phyloP scores from a whole-genome alignment of 2,329 filamentous ascomycete species.

The Colletotrichum abscissum region DNA sequence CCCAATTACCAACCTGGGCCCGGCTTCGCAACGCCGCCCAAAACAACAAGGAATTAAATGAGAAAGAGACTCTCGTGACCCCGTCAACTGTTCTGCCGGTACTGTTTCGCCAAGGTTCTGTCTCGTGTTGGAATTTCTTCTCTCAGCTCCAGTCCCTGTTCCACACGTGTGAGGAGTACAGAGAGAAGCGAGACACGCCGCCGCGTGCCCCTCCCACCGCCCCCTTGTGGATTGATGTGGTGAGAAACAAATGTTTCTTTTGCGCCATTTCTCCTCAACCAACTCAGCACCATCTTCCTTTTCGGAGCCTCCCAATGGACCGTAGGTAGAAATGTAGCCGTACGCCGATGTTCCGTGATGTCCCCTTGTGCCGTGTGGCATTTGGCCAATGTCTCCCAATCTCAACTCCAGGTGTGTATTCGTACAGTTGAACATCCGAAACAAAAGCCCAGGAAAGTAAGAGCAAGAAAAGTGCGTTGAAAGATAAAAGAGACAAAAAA shows the following conservation, averaged over 20 bases:
- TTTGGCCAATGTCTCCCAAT: slow-evolving; percentile 28
- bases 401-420: slow-evolving; percentile 35
- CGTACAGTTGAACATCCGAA: slow-evolving; percentile 33
- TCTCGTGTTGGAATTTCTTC: slow-evolving; percentile 32
- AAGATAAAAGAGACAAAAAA: not conserved
- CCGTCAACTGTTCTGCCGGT: slow-evolving; percentile 24
- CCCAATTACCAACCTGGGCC: slow-evolving; percentile 23
- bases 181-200: not conserved
- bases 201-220: not conserved
- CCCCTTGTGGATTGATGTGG: not conserved
- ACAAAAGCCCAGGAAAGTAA: slow-evolving; percentile 7
- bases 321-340: slow-evolving; percentile 31
- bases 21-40: not conserved
- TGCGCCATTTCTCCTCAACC: slow-evolving; percentile 7
- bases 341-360: slow-evolving; percentile 35
- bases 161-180: slow-evolving; percentile 11
- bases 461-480: slow-evolving; percentile 1
- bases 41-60: not conserved
- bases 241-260: slow-evolving; percentile 5
- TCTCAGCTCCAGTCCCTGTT: slow-evolving; percentile 27
- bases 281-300: slow-evolving; percentile 6
- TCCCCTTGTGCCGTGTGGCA: slow-evolving; percentile 34
- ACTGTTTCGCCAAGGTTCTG: slow-evolving; percentile 32
- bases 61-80: slow-evolving; percentile 4
- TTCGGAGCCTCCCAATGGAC: slow-evolving; percentile 13